These are phyloP conservation scores for Phoma sp. DNA, from an alignment of 2,329 filamentous ascomycete species.

Conservation along the genomic window DNA sequence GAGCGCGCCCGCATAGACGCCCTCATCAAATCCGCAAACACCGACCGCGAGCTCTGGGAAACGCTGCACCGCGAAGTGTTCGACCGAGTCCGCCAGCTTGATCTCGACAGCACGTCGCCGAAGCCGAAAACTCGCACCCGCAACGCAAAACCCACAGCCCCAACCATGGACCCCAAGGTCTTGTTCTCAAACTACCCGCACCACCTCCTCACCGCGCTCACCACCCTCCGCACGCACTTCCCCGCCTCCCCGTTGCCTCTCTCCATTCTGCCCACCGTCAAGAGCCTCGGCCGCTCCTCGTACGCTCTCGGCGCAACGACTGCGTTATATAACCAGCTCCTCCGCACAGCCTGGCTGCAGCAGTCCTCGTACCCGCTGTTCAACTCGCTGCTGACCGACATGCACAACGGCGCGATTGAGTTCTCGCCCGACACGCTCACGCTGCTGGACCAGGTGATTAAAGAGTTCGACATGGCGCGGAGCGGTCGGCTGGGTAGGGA, in stretches of 20 bases:
- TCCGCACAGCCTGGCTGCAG: conserved; percentile 67
- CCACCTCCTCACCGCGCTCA: conserved; percentile 65
- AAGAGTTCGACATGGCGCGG: conserved; percentile 30
- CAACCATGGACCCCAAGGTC: conserved; percentile 56
- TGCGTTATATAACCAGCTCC: conserved; percentile 72
- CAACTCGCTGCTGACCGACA: conserved; percentile 67
- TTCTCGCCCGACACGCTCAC: conserved; percentile 60
- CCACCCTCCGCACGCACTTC: conserved; percentile 66
- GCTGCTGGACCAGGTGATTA: conserved; percentile 48
- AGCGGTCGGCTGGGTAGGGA: conserved; percentile 36
- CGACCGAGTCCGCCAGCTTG: conserved; percentile 63
- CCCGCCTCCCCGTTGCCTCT: conserved; percentile 67
- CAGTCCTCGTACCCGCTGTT: conserved; percentile 66
- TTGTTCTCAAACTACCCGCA: conserved; percentile 71
- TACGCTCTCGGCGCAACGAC: conserved; percentile 77
- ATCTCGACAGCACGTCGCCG: conserved; percentile 52
- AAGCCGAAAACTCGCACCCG: neutral
- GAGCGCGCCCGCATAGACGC: conserved; percentile 63
- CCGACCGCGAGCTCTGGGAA: conserved; percentile 72
- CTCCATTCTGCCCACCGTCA: conserved; percentile 70
- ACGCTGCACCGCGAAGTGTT: conserved; percentile 74
- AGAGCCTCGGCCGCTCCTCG: conserved; percentile 71
- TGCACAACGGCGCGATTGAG: conserved; percentile 68
- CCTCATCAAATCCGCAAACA: conserved; percentile 62
- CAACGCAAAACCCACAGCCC: neutral